These are phyloP conservation scores for Elongisporangium prolatum DNA, from an alignment of 352 stramenopile genomes.

Conservation along the genomic window DNA sequence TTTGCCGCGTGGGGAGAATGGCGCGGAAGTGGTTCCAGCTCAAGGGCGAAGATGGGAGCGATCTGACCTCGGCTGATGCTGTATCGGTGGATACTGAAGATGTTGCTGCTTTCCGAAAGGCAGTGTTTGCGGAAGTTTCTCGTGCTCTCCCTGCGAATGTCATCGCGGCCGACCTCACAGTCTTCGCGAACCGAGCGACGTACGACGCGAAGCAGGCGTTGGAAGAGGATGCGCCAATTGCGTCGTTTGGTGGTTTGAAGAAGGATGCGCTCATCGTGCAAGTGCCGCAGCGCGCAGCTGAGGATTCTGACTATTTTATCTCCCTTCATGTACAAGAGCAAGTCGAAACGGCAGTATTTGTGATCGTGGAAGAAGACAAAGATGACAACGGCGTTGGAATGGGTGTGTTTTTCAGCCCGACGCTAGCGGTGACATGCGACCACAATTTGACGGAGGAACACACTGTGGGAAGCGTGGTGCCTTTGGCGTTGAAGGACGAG, in stretches of 20 bases:
- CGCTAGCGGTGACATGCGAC: constrained; percentile 7
- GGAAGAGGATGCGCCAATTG: background rate
- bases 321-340: constrained; percentile 6
- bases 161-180: constrained; percentile 5
- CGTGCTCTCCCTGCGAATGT: background rate
- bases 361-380: constrained; percentile 6
- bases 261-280: background rate
- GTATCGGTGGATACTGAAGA: no score
- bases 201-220: background rate
- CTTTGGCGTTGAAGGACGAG: constrained; percentile 15
- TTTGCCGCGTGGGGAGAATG: no score
- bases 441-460: constrained; percentile 14
- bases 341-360: constrained; percentile 10
- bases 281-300: background rate
- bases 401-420: constrained; percentile 14
- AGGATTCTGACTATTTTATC: constrained; percentile 6
- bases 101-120: no score
- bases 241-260: background rate
- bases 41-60: no score
- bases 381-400: constrained; percentile 10
- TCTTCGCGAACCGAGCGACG: constrained; percentile 1
- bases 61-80: no score
- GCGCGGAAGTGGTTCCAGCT: no score
- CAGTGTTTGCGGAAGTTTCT: no score
- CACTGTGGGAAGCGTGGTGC: constrained; percentile 14